Percentiles rank a stretch among this genome's conserved stretches.
Conservation (phyloP, 2,329 filamentous ascomycete species). For the Blastomyces gilchristii region DNA sequence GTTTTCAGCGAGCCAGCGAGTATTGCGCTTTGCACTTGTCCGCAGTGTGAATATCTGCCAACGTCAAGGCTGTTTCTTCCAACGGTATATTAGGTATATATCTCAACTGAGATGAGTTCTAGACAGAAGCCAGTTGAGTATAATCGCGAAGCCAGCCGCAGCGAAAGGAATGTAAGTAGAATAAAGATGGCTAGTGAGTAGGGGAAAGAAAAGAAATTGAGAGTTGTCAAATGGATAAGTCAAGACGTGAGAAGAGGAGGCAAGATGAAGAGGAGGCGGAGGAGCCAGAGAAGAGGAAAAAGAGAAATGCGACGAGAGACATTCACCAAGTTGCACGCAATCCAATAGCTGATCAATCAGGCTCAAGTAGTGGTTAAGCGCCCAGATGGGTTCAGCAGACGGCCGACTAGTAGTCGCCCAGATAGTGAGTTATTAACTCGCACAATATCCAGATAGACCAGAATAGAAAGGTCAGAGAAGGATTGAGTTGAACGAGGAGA, state of each 20-base stretch:
- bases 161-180: slow-evolving; percentile 5
- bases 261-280: not conserved
- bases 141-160: slow-evolving; percentile 11
- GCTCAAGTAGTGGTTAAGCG: slow-evolving; percentile 3
- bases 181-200: not conserved
- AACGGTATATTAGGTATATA: not conserved
- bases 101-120: not conserved
- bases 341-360: slow-evolving; percentile 4
- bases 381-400: not conserved
- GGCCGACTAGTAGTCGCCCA: not conserved
- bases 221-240: not conserved
- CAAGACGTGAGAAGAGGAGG: not conserved
- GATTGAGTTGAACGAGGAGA: not conserved
- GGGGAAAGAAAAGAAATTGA: not conserved
- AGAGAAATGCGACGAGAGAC: not conserved
- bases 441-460: not conserved
- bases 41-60: not conserved
- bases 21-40: not conserved
- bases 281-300: slow-evolving; percentile 1
- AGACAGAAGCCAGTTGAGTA: not conserved
- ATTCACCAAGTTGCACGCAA: slow-evolving; percentile 1
- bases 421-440: not conserved
- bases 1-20: not conserved
- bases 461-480: not conserved
- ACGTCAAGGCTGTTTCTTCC: not conserved